Base-by-base conservation (phyloP, 768 basidiomycete species). In the Fomitopsis serialis region DNA sequence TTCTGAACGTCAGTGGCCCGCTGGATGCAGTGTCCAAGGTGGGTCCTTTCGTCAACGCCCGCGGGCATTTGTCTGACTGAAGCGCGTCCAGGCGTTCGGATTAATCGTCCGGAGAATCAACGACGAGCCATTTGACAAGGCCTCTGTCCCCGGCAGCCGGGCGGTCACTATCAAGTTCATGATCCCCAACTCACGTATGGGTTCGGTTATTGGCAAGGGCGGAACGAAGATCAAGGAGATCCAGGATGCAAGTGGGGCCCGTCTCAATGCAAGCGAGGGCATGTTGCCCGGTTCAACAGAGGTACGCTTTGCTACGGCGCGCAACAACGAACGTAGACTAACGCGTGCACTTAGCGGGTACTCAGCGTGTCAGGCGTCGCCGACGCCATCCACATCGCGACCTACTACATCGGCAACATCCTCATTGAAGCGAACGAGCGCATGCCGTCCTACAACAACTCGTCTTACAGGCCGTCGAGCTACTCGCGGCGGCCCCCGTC, bases 251-350 rank as follows among this genome's bases (percentile, higher is more conserved):
- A 93, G 90, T 58, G 97, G 97, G 34, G 97, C 97, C 15, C 77
- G 94, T 57, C 74, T 99, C 61, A 98, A 98, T 65, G 97, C 97
- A 21, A 93, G 90, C 64, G 97, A 98, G 71, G 90, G 93, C 49
- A 97, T 98, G 95, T 79, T 99, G 27, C 96, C 97, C 1, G 97
- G 97, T 15, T 97, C 93, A n/a, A 98, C 96, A 21, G 97, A 99
- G 87, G 95, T 96, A 65, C 62, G 77, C 62, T 46, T 24, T 40
- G 6, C 19, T 32, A 22, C 27, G n/a, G 17, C 24, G 42, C 15
- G 7, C 37, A 40, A 48, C n/a, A 10, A 54, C 45, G 42, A 60
- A 61, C 48, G 29, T 35, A 22, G 32, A 2, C 19, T 35, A 11
- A 45, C 37, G 45, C 23, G 12, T n/a, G 11, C 25, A 17, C 50